Base-by-base conservation (phyloP, 169 alveolate species). In the Plasmodium sp. region DNA sequence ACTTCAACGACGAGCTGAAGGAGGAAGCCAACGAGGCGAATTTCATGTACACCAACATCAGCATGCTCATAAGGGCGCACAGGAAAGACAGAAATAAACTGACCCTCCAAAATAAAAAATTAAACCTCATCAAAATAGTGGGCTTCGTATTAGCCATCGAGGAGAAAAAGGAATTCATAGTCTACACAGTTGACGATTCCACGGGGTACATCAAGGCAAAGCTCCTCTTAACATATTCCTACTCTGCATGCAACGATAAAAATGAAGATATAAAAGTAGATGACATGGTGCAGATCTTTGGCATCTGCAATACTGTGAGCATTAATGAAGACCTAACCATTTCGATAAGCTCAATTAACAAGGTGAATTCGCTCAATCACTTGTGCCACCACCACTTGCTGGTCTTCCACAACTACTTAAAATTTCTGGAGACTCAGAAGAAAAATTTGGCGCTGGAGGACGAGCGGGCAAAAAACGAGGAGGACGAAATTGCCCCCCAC, bases 181-280 rank as follows among this genome's bases (percentile, higher is more conserved):
- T 91, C 9, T 91, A 91, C 34, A 91, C 95, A 67, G 81, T 91
- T 75, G 95, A 91, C 83, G 95, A 91, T 16, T 81, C 95, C n/a
- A 91, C 95, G 5, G 95, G 95, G n/a, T 91, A 73, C 73, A 72
- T 91, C 31, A 91, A 75, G 83, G 95, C 95, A 81, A 91, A 91
- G 75, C 48, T 81, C 9, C 92, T 91, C 45, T 81, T 91, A 91
- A 91, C 92, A 5, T 91, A 81, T 81, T 81, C 95, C 9, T 67
- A 81, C 67, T 81, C 43, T 81, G 31, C 82, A 22, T 22, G 51
- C 27, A 62, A 77, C 39, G 94, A 88, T 67, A 80, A 77, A 58
- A 80, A 88, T 22, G 73, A 88, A 6, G 88, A 88, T 7, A 91
- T 91, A 45, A 81, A 81, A 91, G 31, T 81, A 16, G 71, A 81